These are phyloP conservation scores for Mortierella polycephala DNA, from an alignment of 371 early-diverging fungal genomes.

Conservation along the genomic window DNA sequence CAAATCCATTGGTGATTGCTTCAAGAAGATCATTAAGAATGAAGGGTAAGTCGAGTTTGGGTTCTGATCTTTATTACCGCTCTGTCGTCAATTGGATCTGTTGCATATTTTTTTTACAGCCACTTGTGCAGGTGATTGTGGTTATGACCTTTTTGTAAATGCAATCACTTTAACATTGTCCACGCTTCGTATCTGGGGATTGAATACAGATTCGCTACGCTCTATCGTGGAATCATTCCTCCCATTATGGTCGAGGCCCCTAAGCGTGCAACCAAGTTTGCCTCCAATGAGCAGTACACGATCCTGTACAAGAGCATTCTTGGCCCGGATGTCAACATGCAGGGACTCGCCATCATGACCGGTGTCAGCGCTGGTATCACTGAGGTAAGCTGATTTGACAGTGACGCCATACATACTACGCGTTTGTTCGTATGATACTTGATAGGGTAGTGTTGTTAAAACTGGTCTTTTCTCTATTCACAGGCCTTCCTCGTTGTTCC, in stretches of 20 bases:
- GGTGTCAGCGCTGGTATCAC: slow-evolving; percentile 95
- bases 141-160: too few relatives aligned
- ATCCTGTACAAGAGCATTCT: slow-evolving; percentile 75
- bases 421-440: not conserved
- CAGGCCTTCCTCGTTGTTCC: slow-evolving; percentile 88
- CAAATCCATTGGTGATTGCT: slow-evolving; percentile 80
- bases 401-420: not conserved
- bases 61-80: not conserved
- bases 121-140: not conserved
- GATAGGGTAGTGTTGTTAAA: not conserved
- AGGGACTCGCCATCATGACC: slow-evolving; percentile 84
- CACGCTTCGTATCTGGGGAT: not conserved
- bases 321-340: slow-evolving; percentile 77
- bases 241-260: slow-evolving; percentile 98
- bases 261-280: slow-evolving; percentile 97
- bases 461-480: not conserved
- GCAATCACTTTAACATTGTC: too few relatives aligned
- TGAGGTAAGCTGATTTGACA: slow-evolving; percentile 61
- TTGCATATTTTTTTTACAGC: not conserved
- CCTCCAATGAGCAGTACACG: slow-evolving; percentile 92
- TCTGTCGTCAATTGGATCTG: not conserved
- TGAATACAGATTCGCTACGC: slow-evolving; percentile 65
- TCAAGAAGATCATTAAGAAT: slow-evolving; percentile 86
- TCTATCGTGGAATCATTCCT: slow-evolving; percentile 96
- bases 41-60: slow-evolving; percentile 79